Conservation (phyloP, 768 basidiomycete genomes). For the Phlegmacium glaucopus region DNA sequence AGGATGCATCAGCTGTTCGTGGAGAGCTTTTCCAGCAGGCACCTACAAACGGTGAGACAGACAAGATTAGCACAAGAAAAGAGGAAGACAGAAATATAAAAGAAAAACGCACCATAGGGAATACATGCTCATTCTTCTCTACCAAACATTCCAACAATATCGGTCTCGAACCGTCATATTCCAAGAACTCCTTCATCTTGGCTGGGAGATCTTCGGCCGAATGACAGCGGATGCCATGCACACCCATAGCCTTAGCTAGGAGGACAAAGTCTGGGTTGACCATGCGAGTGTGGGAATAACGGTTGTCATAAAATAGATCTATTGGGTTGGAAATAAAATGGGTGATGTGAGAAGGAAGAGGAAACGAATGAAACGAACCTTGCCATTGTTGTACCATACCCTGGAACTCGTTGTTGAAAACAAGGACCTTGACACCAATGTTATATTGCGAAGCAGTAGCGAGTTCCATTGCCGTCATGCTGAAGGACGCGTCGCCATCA, state of each 20-base stretch:
- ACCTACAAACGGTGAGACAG: constrained; percentile 42
- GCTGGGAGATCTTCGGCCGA: constrained; percentile 73
- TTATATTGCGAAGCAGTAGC: constrained; percentile 87
- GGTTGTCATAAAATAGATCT: constrained; percentile 94
- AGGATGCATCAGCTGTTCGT: constrained; percentile 86
- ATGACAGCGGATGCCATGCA: constrained; percentile 82
- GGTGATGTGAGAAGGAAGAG: constrained; percentile 6
- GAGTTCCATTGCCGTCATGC: constrained; percentile 99
- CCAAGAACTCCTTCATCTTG: constrained; percentile 99
- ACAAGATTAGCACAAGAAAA: constrained; percentile 8
- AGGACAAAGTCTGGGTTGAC: constrained; percentile 92
- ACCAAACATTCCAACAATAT: constrained; percentile 90
- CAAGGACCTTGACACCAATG: constrained; percentile 93
- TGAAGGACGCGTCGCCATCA: constrained; percentile 97
- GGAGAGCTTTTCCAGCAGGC: constrained; percentile 90
- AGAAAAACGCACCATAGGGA: constrained; percentile 67
- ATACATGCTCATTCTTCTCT: constrained; percentile 81
- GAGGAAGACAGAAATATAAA: too few species aligned
- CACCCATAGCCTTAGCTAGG: constrained; percentile 87
- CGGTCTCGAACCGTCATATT: constrained; percentile 85
- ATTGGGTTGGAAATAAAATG: background rate
- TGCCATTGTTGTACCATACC: constrained; percentile 99
- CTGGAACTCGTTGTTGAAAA: constrained; percentile 97
- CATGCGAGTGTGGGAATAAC: constrained; percentile 98
- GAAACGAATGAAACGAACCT: constrained; percentile 44